Percentiles rank a stretch among this genome's conserved stretches.
These are phyloP conservation scores for Vicia villosa DNA, from an alignment of 306 rosid species.

Conservation along the genomic window DNA sequence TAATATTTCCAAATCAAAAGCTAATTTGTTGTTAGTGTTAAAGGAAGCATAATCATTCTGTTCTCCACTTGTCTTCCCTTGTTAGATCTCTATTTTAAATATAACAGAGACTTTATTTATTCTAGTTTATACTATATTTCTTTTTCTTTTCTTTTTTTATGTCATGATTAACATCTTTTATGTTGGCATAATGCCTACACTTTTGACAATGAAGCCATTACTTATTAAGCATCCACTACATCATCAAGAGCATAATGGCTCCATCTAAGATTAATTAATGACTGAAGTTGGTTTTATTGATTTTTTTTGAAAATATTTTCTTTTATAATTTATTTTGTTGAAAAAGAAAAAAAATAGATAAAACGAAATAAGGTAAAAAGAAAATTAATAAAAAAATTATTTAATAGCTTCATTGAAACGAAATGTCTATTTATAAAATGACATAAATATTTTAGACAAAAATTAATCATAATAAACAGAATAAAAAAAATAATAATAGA, in stretches of 20 bases:
- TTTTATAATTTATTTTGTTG: too few relatives aligned
- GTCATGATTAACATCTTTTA: conserved; percentile 29
- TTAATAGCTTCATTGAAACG: too few relatives aligned
- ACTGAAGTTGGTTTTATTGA: too few relatives aligned
- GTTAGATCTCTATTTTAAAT: conserved; percentile 31
- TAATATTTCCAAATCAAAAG: conserved; percentile 43
- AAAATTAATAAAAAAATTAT: too few relatives aligned
- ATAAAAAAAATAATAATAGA: too few relatives aligned
- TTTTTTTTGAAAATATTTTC: too few relatives aligned
- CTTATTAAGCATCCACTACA: conserved; percentile 32
- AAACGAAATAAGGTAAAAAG: too few relatives aligned
- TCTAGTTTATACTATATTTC: conserved; percentile 31
- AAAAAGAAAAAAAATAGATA: too few relatives aligned
- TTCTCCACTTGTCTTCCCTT: conserved; percentile 41
- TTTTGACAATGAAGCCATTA: conserved; percentile 42
- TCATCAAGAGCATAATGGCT: conserved; percentile 19
- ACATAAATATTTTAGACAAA: too few relatives aligned
- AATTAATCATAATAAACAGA: too few relatives aligned
- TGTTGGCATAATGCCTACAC: conserved; percentile 40
- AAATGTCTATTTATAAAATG: too few relatives aligned
- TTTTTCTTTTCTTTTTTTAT: not conserved
- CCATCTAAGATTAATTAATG: conserved; percentile 19
- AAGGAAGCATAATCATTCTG: conserved; percentile 51
- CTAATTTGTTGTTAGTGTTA: conserved; percentile 26
- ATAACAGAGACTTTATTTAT: conserved; percentile 29